Evolutionary conservation across 139 green algal species (phyloP), one percentile per base, ranked within the genome.

Genomic region (Chlorella sp.): DNA sequence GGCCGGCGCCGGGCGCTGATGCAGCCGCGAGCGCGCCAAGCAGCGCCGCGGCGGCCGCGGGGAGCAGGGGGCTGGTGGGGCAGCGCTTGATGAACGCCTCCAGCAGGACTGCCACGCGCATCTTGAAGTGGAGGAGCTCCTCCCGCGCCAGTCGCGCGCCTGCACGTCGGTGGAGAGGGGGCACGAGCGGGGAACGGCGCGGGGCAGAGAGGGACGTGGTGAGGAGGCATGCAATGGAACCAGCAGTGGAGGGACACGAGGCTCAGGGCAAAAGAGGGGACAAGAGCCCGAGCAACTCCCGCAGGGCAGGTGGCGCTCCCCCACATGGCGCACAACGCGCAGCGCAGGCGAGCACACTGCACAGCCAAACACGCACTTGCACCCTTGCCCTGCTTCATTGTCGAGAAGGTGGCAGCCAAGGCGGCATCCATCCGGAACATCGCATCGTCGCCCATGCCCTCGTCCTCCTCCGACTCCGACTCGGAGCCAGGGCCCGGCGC

Each of bases 371-470:
- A n/a, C n/a, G n/a, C n/a, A n/a, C n/a, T n/a, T n/a, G n/a, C 58
- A 11, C 68, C 84, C 48, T 80, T 77, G 17, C 67, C 75, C 33
- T 84, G 71, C 48, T 70, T 75, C 36, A 86, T 74, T 14, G 55
- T 68, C 14, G 80, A 55, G 67, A 91, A 84, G 53, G 85, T 87
- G 25, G 86, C 88, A 4, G 84, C 86, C 40, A 94, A 71, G 70
- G 89, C 84, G n/a, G 73, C 79, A 73, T 96, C 91, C 86, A 95
- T 88, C 1, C 77, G 53, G 72, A 93, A 90, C 91, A 96, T 96
- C 5, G 79, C 80, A 33, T 91, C 89, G 46, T 93, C 89, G 66
- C 88, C 82, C 81, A 75, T 83, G 19, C 12, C 60, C 23, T 77
- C 77, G 21, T 73, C 59, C 25, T 63, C 38, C 33, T 76, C 63